Evolutionary conservation across 208 protist species (phyloP), one percentile per base, ranked within the genome.

Genomic region (Phytomonas francai): DNA sequence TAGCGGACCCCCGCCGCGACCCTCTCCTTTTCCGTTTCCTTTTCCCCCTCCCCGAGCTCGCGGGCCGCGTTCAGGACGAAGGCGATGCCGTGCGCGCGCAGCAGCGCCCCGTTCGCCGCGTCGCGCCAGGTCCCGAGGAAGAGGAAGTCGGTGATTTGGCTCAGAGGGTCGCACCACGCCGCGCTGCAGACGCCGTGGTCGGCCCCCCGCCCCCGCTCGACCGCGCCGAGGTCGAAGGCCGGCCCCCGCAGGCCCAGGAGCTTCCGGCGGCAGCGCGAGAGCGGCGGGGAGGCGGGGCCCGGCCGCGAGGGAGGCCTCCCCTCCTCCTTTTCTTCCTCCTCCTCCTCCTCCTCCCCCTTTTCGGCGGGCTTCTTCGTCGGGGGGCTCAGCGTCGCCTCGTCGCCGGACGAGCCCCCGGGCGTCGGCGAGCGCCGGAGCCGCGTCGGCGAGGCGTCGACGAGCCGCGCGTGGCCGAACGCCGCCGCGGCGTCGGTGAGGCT

Each of bases 1-100:
- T 22, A n/a, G 28, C 32, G 59, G 14, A 19, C 16, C 32, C 59
- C 59, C 16, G 28, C 59, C 14, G 14, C 59, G 32, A 76, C 72
- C n/a, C n/a, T 74, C 11, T 62, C 67, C 29, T 74, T 77, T 14
- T 36, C 22, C 28, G 65, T 60, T 3, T 69, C 45, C 68, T 78
- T 61, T 30, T 78, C 67, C 12, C 71, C 63, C 19, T 72, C 73
- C 32, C 77, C 67, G 49, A 88, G 73, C 72, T 95, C 87, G 49
- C 85, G 74, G 29, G 88, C 87, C 12, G 92, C 80, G 73, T 93
- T 95, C 36, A 95, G 70, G 19, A 93, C 78, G 71, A 92, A 88
- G 51, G 74, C 76, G 59, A 95, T 92, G 64, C 65, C 49, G 28
- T 83, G 63, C 14, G 58, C 30, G 12, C 63, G 61, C 31, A 95